A percentile compares a stretch with the other conserved stretches of the same genome.
These are phyloP conservation scores for Russula olivacea DNA, from an alignment of 768 basidiomycete genomes.

Conservation along the genomic window DNA sequence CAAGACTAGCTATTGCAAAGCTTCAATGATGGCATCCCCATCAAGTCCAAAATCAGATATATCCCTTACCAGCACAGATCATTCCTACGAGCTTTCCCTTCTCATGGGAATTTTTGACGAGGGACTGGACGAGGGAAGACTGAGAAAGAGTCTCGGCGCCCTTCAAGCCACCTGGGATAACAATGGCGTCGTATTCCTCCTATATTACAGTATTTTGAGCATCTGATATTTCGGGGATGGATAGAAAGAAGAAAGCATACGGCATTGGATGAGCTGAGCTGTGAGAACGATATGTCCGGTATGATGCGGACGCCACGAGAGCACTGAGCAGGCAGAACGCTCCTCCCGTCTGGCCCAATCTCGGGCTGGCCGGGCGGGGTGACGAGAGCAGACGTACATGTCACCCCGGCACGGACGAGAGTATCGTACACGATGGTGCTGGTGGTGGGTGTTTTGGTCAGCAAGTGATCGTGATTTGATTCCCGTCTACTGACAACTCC, in stretches of 20 bases:
- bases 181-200: slow-evolving; percentile 61
- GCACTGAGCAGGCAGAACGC: slow-evolving; percentile 6
- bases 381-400: slow-evolving; percentile 58
- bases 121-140: slow-evolving; percentile 51
- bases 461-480: background rate
- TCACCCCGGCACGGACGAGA: slow-evolving; percentile 68
- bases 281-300: slow-evolving; percentile 12
- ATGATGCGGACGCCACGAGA: slow-evolving; percentile 23
- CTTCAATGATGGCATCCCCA: background rate
- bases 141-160: slow-evolving; percentile 70
- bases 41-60: background rate
- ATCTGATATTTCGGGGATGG: background rate
- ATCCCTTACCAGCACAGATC: slow-evolving; percentile 73
- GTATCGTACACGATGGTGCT: slow-evolving; percentile 81
- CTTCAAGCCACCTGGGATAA: slow-evolving; percentile 74
- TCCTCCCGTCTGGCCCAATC: background rate
- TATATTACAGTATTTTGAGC: slow-evolving; percentile 27
- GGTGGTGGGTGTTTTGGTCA: background rate
- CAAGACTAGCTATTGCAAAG: slow-evolving; percentile 31
- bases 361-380: slow-evolving; percentile 27
- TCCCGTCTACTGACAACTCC: slow-evolving; percentile 57
- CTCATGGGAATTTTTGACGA: slow-evolving; percentile 53
- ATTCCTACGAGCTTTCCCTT: slow-evolving; percentile 62
- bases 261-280: slow-evolving; percentile 2
- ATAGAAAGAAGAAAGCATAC: slow-evolving; percentile 8